Evolutionary conservation across 495 filamentous ascomycete genomes (phyloP), one percentile per base, ranked within the genome.

Genomic region (Chaetomidium leptoderma): DNA sequence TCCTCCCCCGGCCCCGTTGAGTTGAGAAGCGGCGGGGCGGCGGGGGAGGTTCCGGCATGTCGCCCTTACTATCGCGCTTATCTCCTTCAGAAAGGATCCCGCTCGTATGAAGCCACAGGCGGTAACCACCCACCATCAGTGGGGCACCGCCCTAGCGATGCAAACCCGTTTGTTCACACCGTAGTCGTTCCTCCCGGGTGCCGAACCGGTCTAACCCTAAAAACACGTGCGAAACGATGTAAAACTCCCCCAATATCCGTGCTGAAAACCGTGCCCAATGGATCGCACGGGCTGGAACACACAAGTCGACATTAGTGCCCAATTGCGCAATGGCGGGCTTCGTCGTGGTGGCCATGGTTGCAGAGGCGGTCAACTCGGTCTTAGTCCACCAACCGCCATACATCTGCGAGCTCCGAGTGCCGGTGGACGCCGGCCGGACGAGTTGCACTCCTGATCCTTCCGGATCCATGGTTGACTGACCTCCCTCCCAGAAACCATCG

Each of bases 21-120:
- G n/a, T n/a, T n/a, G n/a, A n/a, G n/a, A n/a, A n/a, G n/a, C n/a
- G n/a, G n/a, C n/a, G n/a, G n/a, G n/a, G n/a, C n/a, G n/a, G n/a
- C n/a, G n/a, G n/a, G n/a, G n/a, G n/a, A n/a, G 43, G 57, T 36
- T 63, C 65, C 55, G 66, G 70, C 70, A 75, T 68, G 49, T 69
- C 66, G 72, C 70, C 55, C 77, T 78, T 78, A 78, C 77, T 78
- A 79, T 79, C 76, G 72, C 76, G 75, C 75, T 77, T 79, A 64
- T 78, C 77, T 76, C 77, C 76, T 78, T 78, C 75, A 78, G 76
- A 79, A 79, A 76, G 70, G 71, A n/a, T 70, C 72, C 71, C 67
- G 52, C 59, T 50, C 17, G 29, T 3, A n/a, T 14, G 10, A 23
- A 23, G 19, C 3, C 7, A 23, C 19, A n/a, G n/a, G 14, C 33